Conservation (phyloP, 2,329 filamentous ascomycete genomes). For the Colletotrichum sp. region DNA sequence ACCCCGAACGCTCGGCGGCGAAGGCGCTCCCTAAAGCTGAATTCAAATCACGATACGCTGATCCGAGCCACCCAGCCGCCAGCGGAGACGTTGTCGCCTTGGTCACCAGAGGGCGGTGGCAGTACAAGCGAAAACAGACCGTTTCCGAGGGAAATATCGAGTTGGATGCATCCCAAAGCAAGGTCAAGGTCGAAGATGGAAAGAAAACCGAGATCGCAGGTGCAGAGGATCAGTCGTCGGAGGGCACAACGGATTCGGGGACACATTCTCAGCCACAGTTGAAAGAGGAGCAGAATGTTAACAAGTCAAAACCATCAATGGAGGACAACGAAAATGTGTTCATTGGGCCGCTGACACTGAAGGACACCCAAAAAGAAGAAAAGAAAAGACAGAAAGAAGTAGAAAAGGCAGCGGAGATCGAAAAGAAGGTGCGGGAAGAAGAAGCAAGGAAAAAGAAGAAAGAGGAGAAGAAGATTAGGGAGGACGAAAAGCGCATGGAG, state of each 20-base stretch:
- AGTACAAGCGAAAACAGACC: neutral
- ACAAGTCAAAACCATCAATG: neutral
- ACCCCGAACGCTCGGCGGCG: constrained; percentile 18
- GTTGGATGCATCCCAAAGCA: neutral
- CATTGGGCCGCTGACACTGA: neutral
- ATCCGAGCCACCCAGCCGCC: constrained; percentile 28
- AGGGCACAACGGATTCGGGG: neutral
- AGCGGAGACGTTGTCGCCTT: constrained; percentile 28
- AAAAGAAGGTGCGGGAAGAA: neutral
- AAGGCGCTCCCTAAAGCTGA: constrained; percentile 23
- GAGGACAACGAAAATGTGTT: neutral
- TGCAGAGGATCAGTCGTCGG: neutral
- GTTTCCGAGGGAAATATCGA: neutral
- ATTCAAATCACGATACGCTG: constrained; percentile 30
- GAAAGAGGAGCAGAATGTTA: neutral
- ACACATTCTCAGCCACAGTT: neutral
- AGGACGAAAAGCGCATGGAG: neutral
- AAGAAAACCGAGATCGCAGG: neutral
- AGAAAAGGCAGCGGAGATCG: neutral
- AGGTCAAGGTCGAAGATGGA: neutral
- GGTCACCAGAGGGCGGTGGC: constrained; percentile 24
- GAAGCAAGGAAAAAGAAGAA: neutral
- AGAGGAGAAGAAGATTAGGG: neutral
- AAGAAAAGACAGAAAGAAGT: neutral
- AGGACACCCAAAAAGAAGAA: neutral